A percentile compares a stretch with the other conserved stretches of the same genome.
These are phyloP conservation scores for Microstroma glucosiphilum DNA, from an alignment of 1,284 basidiomycete genomes.

Conservation along the genomic window DNA sequence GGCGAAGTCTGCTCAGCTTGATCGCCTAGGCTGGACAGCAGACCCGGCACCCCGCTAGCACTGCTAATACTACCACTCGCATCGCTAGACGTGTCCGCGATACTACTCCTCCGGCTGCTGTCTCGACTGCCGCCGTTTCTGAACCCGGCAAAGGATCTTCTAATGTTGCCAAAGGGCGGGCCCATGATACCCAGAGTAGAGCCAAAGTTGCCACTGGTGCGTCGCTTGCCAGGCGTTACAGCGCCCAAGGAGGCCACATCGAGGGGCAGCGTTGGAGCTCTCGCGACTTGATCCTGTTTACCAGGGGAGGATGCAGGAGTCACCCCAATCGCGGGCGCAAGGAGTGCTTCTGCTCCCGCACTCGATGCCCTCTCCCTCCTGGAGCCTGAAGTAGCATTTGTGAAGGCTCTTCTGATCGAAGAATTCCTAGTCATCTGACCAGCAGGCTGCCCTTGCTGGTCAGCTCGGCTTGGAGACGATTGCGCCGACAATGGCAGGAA, in stretches of 20 bases:
- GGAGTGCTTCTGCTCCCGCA: background rate
- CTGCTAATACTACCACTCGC: background rate
- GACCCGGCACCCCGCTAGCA: too few species aligned
- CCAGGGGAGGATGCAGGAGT: background rate
- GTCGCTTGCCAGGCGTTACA: background rate
- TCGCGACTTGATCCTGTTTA: background rate
- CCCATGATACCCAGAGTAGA: background rate
- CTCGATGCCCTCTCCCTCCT: slow-evolving; percentile 19
- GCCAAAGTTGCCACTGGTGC: slow-evolving; percentile 5
- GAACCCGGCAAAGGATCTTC: background rate
- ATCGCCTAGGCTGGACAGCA: too few species aligned
- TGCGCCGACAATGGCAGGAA: background rate
- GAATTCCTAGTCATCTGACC: slow-evolving; percentile 22
- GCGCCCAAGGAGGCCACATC: background rate
- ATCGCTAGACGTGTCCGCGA: background rate
- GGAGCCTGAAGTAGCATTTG: slow-evolving; percentile 11
- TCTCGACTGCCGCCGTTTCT: background rate
- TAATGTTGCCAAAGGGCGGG: background rate
- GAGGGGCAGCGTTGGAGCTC: background rate
- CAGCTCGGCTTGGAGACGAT: background rate
- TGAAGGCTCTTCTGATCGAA: slow-evolving; percentile 25
- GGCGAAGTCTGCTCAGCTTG: too few species aligned
- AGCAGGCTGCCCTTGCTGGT: background rate
- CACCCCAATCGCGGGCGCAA: background rate
- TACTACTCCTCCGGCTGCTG: background rate